Evolutionary conservation across 2,329 filamentous ascomycete genomes (phyloP).

Genomic region (Teratosphaeria nubilosa): DNA sequence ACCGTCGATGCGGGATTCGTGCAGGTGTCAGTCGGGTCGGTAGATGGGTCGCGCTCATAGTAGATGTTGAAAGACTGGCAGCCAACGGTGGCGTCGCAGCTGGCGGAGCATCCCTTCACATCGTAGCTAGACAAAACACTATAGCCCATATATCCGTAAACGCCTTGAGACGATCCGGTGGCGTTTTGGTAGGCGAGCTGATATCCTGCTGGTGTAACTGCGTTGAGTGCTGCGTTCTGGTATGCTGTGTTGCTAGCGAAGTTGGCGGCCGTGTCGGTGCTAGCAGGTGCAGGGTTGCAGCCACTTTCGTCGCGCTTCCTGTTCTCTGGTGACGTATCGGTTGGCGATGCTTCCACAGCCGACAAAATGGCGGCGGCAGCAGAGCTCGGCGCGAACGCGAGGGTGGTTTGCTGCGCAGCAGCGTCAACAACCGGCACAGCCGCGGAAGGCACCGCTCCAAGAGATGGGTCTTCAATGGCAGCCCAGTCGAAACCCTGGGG

Average conservation of each 20-base stretch:
- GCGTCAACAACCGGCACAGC: slow-evolving; percentile 12
- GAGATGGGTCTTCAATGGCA: slow-evolving; percentile 7
- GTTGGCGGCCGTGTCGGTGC: slow-evolving; percentile 9
- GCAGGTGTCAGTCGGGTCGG: slow-evolving; percentile 22
- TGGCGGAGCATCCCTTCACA: slow-evolving; percentile 15
- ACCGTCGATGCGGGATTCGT: slow-evolving; percentile 24
- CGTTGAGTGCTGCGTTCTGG: slow-evolving; percentile 7
- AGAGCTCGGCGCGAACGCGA: slow-evolving; percentile 6
- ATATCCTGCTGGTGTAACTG: slow-evolving; percentile 9
- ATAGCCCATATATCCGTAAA: slow-evolving; percentile 19
- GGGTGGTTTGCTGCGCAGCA: slow-evolving; percentile 8
- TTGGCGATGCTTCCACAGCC: slow-evolving; percentile 11
- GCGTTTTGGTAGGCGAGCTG: slow-evolving; percentile 10
- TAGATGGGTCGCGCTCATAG: slow-evolving; percentile 24
- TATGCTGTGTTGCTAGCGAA: slow-evolving; percentile 11
- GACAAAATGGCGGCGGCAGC: slow-evolving; percentile 11
- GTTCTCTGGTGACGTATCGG: slow-evolving; percentile 7
- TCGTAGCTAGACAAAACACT: slow-evolving; percentile 19
- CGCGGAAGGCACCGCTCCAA: slow-evolving; percentile 6
- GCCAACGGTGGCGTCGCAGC: slow-evolving; percentile 11
- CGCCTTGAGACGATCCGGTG: slow-evolving; percentile 7
- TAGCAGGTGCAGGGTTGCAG: slow-evolving; percentile 1
- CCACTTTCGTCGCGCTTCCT: slow-evolving; percentile 7
- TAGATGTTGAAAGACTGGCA: slow-evolving; percentile 17
- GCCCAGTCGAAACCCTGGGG: slow-evolving; percentile 16